These are phyloP conservation scores for Strobilomyces dryophilus DNA, from an alignment of 768 basidiomycete genomes.

Conservation along the genomic window DNA sequence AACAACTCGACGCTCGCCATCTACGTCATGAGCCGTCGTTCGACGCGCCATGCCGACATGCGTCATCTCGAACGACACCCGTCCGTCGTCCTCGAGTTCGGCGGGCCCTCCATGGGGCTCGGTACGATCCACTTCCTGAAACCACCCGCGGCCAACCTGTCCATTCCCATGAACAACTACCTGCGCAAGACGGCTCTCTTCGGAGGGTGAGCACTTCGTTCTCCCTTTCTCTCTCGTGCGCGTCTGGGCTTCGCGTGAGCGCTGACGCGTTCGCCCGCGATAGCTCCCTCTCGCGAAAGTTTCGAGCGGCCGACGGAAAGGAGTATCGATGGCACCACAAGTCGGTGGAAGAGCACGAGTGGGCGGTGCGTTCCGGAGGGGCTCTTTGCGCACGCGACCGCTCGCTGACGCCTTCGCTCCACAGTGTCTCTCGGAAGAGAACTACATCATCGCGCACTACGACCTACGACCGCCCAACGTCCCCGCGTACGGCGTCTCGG, in stretches of 20 bases:
- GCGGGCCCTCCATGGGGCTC: conserved; percentile 45
- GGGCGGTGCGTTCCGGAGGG: conserved; percentile 47
- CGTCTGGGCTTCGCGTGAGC: background rate
- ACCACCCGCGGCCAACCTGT: conserved; percentile 33
- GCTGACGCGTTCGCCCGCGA: background rate
- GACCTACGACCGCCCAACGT: conserved; percentile 53
- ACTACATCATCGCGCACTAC: conserved; percentile 61
- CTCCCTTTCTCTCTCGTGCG: background rate
- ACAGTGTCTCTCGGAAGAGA: conserved; percentile 54
- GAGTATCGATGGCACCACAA: conserved; percentile 69
- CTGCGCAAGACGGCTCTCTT: conserved; percentile 61
- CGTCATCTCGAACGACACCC: conserved; percentile 52
- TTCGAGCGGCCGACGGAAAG: conserved; percentile 60
- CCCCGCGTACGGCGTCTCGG: conserved; percentile 56
- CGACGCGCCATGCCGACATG: conserved; percentile 54
- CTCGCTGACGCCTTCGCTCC: background rate
- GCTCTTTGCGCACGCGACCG: conserved; percentile 1
- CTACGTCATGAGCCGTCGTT: conserved; percentile 63
- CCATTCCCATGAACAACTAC: conserved; percentile 61
- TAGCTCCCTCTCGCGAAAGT: conserved; percentile 68
- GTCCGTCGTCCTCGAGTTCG: conserved; percentile 57
- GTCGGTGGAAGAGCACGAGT: conserved; percentile 57
- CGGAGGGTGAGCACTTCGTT: conserved; percentile 47
- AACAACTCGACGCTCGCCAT: conserved; percentile 44
- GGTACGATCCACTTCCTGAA: conserved; percentile 56